Evolutionary conservation across 805 yeast genomes (phyloP).

Genomic region (Kluyveromyces nonfermentans): DNA sequence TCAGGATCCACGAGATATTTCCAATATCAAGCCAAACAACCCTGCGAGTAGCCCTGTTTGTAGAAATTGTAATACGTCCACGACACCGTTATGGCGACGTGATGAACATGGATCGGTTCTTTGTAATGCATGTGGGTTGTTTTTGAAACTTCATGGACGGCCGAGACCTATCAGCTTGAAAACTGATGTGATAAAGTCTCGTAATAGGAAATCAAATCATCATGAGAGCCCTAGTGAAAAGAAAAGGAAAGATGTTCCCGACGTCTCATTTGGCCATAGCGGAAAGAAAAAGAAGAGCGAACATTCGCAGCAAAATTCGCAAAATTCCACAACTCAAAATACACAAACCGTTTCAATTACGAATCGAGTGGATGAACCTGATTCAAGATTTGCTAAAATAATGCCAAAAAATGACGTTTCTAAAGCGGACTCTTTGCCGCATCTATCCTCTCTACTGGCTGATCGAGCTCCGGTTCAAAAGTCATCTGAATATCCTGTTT

Average conservation of each 20-base stretch:
- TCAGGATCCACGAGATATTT: background rate
- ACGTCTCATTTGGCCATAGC: background rate
- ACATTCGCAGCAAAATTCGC: background rate
- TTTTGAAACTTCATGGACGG: constrained; percentile 81
- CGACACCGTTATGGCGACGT: constrained; percentile 92
- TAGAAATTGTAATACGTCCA: constrained; percentile 84
- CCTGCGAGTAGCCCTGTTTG: constrained; percentile 49
- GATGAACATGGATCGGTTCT: constrained; percentile 86
- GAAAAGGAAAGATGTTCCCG: constrained; percentile 10
- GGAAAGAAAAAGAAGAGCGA: constrained; percentile 1
- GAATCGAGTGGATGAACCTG: constrained; percentile 6
- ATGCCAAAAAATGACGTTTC: constrained; percentile 7
- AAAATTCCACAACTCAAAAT: background rate
- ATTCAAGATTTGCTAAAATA: constrained; percentile 10
- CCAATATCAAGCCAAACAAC: constrained; percentile 2
- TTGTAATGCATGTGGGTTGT: constrained; percentile 91
- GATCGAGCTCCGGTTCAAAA: background rate
- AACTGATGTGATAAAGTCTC: constrained; percentile 84
- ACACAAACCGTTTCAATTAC: background rate
- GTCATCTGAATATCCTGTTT: background rate
- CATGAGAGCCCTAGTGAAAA: constrained; percentile 11
- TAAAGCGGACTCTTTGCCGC: constrained; percentile 5
- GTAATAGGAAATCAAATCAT: constrained; percentile 58
- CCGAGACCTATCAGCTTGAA: constrained; percentile 87
- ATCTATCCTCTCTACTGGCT: constrained; percentile 8